These are phyloP conservation scores for Eimeria falciformis DNA, from an alignment of 169 alveolate genomes.

Conservation along the genomic window DNA sequence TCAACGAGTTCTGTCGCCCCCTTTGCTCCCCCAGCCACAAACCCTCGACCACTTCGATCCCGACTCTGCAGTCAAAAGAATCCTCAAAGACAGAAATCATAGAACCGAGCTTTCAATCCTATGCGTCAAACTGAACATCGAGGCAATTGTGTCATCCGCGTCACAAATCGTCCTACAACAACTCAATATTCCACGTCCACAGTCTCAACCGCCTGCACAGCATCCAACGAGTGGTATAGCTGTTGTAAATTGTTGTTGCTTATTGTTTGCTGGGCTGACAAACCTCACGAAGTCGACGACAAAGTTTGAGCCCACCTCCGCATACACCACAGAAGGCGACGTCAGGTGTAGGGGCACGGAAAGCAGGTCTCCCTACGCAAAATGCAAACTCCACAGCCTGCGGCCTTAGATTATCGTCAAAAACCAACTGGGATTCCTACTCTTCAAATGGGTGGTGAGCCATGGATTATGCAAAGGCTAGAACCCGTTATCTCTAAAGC, in stretches of 20 bases:
- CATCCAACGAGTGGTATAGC: not conserved
- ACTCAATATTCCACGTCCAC: too few species aligned
- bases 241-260: not conserved
- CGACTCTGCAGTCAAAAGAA: constrained; percentile 75
- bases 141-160: not conserved
- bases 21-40: constrained; percentile 84
- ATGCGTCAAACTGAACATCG: not conserved
- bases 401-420: too few species aligned
- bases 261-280: not conserved
- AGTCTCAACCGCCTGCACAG: not conserved
- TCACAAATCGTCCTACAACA: too few species aligned
- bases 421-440: too few species aligned
- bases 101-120: not conserved
- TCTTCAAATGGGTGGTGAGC: too few species aligned
- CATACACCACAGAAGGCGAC: constrained; percentile 69
- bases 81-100: not conserved
- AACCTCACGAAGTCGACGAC: constrained; percentile 66
- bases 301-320: constrained; percentile 72
- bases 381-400: too few species aligned
- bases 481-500: not conserved
- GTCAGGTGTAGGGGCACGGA: constrained; percentile 54
- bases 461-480: not conserved
- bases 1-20: constrained; percentile 77
- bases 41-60: constrained; percentile 83
- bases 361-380: constrained; percentile 64